Evolutionary conservation across 768 basidiomycete species (phyloP), one percentile per base, ranked within the genome.

Genomic region (Serendipita sp.): DNA sequence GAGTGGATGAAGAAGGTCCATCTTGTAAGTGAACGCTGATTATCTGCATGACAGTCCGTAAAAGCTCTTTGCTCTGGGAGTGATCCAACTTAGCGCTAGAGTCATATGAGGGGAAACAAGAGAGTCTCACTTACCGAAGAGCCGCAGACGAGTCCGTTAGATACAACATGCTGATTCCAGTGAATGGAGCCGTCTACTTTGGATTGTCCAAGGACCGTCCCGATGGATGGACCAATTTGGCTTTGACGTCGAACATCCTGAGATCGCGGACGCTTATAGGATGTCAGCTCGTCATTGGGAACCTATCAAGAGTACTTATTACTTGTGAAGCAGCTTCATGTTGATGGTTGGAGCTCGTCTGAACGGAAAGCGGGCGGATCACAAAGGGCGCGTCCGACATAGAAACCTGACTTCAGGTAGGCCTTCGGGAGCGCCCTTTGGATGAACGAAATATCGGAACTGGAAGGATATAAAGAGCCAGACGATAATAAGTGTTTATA

Each of bases 371-470:
- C 53, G 53, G 53, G 11, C 53, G 53, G 31, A 58, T 58, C 24
- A 33, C n/a, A 58, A 58, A 58, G 53, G 53, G 53, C n/a, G 53
- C 53, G 30, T 58, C 53, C 24, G 53, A 22, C 53, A 58, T 58
- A n/a, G 45, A 48, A n/a, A 28, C 38, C 38, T 38, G 38, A 38
- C 5, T 7, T 38, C 38, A 38, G 38, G 38, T 14, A 38, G 38
- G 38, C 5, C 14, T 38, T 38, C 38, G 38, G 38, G 38, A 38
- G 38, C 38, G 38, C 38, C 38, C 38, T 38, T 38, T 38, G 38
- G 38, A 38, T 38, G 38, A 38, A 38, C 38, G 14, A 14, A 38
- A 5, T n/a, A n/a, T 38, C 38, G 14, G 14, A 38, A 5, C 14
- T 38, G 38, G 14, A 38, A 14, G 2, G 2, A 7, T 38, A 38